Percentiles rank a stretch among this genome's conserved stretches.
Evolutionary conservation across 345 rosid species (phyloP).

Genomic region (Limnanthes douglasii): DNA sequence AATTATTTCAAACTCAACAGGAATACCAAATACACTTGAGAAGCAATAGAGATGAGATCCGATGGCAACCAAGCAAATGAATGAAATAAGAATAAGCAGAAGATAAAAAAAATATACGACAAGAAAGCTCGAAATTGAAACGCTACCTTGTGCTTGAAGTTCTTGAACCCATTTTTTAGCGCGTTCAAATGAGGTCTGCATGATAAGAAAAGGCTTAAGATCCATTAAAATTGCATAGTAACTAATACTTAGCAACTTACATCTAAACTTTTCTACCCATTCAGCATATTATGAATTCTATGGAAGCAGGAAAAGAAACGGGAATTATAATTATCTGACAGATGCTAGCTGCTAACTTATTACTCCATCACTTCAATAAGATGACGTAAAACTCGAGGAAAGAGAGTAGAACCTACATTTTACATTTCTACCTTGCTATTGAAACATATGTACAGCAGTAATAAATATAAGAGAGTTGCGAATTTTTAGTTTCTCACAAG

Average conservation of each 20-base stretch:
- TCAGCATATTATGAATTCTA: too few relatives aligned
- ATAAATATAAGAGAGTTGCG: neutral
- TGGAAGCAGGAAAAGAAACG: too few relatives aligned
- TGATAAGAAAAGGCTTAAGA: neutral
- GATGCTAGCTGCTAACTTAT: too few relatives aligned
- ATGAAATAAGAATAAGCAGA: neutral
- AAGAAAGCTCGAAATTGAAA: conserved; percentile 1
- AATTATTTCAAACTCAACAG: neutral
- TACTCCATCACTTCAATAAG: too few relatives aligned
- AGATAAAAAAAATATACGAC: neutral
- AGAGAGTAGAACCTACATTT: too few relatives aligned
- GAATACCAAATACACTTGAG: neutral
- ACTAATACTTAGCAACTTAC: too few relatives aligned
- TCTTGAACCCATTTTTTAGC: conserved; percentile 99
- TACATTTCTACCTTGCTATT: too few relatives aligned
- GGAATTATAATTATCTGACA: too few relatives aligned
- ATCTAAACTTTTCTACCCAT: too few relatives aligned
- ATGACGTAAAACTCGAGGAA: neutral
- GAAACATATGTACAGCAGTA: too few relatives aligned
- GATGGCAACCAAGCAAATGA: neutral
- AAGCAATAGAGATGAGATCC: neutral
- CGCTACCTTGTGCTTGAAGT: conserved; percentile 85
- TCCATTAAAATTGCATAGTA: too few relatives aligned
- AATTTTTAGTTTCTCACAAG: conserved; percentile 38
- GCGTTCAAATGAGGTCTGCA: conserved; percentile 81